phyloP scores from a whole-genome alignment of 139 green algal species.

The Chlorella sp. region DNA sequence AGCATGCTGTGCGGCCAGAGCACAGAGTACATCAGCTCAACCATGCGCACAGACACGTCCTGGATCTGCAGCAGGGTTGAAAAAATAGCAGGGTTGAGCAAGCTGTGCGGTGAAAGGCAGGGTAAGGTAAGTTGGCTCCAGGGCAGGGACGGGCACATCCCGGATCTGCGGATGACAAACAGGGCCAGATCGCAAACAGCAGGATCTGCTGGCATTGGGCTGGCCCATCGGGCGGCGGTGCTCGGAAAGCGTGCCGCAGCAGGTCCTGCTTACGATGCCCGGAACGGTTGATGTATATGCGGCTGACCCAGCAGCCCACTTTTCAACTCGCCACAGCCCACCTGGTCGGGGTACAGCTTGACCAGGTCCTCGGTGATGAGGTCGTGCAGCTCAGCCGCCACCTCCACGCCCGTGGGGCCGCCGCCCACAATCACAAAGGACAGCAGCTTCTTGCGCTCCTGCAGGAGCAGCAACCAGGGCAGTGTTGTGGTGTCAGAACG shows the following conservation, averaged over 20 bases:
- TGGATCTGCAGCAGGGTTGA: constrained; percentile 48
- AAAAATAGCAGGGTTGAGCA: background rate
- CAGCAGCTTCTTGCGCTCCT: constrained; percentile 87
- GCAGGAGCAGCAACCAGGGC: background rate
- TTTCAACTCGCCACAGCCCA: background rate
- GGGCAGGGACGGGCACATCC: constrained; percentile 70
- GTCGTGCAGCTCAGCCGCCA: constrained; percentile 93
- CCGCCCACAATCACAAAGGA: constrained; percentile 93
- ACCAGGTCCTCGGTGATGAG: constrained; percentile 78
- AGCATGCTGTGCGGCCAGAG: no score
- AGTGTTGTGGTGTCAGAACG: no score
- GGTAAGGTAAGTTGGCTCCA: constrained; percentile 92
- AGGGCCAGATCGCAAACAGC: no score
- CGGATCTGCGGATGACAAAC: no score
- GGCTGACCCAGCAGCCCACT: no score
- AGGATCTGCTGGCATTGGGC: no score
- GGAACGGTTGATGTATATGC: no score
- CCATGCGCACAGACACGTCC: constrained; percentile 71
- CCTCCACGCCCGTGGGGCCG: constrained; percentile 92
- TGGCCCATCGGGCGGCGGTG: no score
- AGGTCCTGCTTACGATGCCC: no score
- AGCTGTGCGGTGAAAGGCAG: no score
- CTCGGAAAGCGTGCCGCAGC: no score
- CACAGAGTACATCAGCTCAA: constrained; percentile 93
- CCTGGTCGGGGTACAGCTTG: constrained; percentile 69